Evolutionary conservation across 306 rosid genomes (phyloP).

Genomic region (Malus asiatica): DNA sequence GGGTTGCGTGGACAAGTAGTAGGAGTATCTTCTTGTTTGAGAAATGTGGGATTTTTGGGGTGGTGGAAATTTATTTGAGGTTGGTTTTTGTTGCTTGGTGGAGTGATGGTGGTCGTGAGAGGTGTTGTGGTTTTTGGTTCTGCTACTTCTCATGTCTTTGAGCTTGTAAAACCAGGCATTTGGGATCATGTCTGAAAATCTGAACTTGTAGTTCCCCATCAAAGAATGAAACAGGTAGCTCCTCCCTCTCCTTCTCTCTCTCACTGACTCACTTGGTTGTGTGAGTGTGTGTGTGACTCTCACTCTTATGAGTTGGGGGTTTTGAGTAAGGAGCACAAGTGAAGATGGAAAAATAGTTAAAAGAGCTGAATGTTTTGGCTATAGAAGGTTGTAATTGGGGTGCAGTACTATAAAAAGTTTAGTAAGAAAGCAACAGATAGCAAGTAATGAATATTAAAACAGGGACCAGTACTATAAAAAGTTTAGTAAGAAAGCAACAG

Average conservation of each 20-base stretch:
- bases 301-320: background rate
- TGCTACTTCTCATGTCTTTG: conserved; percentile 59
- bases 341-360: background rate
- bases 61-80: conserved; percentile 19
- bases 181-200: conserved; percentile 71
- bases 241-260: background rate
- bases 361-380: background rate
- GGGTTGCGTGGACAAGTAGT: conserved; percentile 34
- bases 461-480: background rate
- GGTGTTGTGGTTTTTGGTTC: conserved; percentile 44
- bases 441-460: background rate
- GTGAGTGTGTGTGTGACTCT: background rate
- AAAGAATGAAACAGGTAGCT: conserved; percentile 2
- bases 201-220: conserved; percentile 74
- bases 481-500: background rate
- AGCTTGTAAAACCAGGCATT: conserved; percentile 88
- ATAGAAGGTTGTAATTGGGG: background rate
- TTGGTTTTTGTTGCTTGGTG: conserved; percentile 34
- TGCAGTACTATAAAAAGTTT: background rate
- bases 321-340: background rate
- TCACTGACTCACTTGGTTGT: background rate
- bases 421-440: background rate
- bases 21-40: conserved; percentile 27
- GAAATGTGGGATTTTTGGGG: conserved; percentile 40
- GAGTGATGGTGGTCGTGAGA: conserved; percentile 8